Evolutionary conservation across 1,284 basidiomycete genomes (phyloP), one percentile per base, ranked within the genome.

Genomic region (Pascua guehoae): DNA sequence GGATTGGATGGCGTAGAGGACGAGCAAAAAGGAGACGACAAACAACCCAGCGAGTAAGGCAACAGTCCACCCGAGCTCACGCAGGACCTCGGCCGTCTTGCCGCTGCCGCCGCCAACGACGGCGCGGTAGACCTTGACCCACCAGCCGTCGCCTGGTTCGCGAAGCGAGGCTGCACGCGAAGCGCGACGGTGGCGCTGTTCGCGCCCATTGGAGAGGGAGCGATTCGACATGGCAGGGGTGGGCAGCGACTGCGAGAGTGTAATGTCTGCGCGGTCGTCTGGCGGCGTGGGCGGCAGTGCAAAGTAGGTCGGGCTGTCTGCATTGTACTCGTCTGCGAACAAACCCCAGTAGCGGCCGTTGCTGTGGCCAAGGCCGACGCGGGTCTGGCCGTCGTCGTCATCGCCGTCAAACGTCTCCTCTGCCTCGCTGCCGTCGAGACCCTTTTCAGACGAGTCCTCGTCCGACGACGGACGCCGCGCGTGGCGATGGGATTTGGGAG

Each of bases 21-120:
- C 76, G 41, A 75, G 41, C 4, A 65, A 68, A 15, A 71, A 59
- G 36, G 72, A 75, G 47, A 71, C 64, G 32, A 77, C 58, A 52
- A 79, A 78, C 7, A 69, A 62, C 12, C 61, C 57, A 0, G 68
- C 73, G 43, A 79, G 60, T 14, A 66, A 51, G 8, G 67, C 68
- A 10, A 79, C 67, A 5, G 74, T 76, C 73, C 76, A 78, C 11
- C 73, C 72, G 16, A 79, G 61, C 42, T 74, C 75, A 36, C 65
- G 60, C 8, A 76, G 54, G 15, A 76, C 73, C 48, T 70, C 65
- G 12, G 65, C 66, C 36, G 74, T 69, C 59, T 78, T 75, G 44
- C 72, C 74, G 9, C 62, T 64, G 16, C 67, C 65, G 7, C 61
- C 57, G 18, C 56, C 51, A 3, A 52, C 41, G 39, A 56, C 46